phyloP scores from a whole-genome alignment of 176 grass and related monocot genomes.

The Otatea glauca region DNA sequence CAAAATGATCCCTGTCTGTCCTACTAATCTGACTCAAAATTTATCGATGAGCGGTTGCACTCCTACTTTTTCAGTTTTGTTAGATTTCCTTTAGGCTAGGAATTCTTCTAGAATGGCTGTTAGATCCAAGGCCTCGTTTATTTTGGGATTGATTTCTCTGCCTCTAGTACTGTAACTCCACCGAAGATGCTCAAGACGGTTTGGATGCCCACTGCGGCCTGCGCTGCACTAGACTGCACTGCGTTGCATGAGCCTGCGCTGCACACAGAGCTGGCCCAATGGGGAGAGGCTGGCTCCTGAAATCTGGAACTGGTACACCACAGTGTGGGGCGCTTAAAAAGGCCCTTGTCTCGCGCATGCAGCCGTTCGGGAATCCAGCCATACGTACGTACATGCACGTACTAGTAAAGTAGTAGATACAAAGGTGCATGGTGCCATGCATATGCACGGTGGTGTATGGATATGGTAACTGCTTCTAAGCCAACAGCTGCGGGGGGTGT shows the following conservation, averaged over 20 bases:
- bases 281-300: background rate
- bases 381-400: background rate
- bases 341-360: background rate
- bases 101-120: too few species aligned
- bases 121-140: too few species aligned
- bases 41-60: too few species aligned
- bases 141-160: too few species aligned
- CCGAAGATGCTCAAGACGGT: too few species aligned
- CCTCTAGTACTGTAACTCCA: too few species aligned
- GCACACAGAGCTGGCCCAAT: background rate
- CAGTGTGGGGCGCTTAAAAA: background rate
- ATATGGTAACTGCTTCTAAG: background rate
- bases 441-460: background rate
- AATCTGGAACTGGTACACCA: slow-evolving; percentile 35
- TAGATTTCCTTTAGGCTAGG: too few species aligned
- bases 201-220: background rate
- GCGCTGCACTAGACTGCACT: background rate
- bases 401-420: background rate
- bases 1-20: too few species aligned
- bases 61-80: too few species aligned
- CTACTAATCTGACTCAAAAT: too few species aligned
- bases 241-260: background rate
- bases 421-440: background rate
- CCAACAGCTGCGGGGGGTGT: background rate
- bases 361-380: background rate